These are phyloP conservation scores for Dictyostelium firmibasis DNA, from an alignment of 78 protist genomes.

Conservation along the genomic window DNA sequence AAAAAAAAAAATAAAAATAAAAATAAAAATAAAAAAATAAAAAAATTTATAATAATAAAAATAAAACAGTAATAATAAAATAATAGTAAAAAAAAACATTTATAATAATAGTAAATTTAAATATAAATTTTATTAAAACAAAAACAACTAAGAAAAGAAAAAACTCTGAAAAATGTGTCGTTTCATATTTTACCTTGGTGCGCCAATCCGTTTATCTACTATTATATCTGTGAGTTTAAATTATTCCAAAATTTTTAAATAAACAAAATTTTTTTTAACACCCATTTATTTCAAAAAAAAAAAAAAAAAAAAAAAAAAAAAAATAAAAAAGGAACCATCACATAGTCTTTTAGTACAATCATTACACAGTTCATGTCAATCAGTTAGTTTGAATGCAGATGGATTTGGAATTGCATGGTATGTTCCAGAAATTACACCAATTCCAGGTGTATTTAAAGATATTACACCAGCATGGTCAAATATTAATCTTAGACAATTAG, in stretches of 20 bases:
- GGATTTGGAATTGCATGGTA: conserved; percentile 74
- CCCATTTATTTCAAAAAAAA: neutral
- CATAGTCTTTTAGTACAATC: conserved; percentile 64
- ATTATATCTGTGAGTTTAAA: conserved; percentile 26
- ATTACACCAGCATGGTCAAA: conserved; percentile 80
- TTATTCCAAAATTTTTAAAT: neutral
- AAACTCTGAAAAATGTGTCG: conserved; percentile 41
- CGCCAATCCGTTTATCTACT: conserved; percentile 58
- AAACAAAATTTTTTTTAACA: neutral
- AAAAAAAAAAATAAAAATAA: neutral
- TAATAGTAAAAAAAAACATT: neutral
- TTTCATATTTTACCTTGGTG: conserved; percentile 56
- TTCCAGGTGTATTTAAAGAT: conserved; percentile 75
- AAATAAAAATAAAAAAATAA: neutral
- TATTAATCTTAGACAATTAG: conserved; percentile 44
- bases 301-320: no score
- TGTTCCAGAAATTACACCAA: conserved; percentile 64
- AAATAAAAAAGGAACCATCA: conserved; percentile 19
- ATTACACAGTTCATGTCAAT: conserved; percentile 42
- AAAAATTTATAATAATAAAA: neutral
- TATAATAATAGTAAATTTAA: neutral
- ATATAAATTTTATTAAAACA: no score
- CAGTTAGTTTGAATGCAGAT: conserved; percentile 62
- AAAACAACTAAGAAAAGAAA: neutral
- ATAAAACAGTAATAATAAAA: neutral